Evolutionary conservation across 192 early-diverging fungal species (phyloP), one percentile per base, ranked within the genome.

Genomic region (Gaertneriomyces sp.): DNA sequence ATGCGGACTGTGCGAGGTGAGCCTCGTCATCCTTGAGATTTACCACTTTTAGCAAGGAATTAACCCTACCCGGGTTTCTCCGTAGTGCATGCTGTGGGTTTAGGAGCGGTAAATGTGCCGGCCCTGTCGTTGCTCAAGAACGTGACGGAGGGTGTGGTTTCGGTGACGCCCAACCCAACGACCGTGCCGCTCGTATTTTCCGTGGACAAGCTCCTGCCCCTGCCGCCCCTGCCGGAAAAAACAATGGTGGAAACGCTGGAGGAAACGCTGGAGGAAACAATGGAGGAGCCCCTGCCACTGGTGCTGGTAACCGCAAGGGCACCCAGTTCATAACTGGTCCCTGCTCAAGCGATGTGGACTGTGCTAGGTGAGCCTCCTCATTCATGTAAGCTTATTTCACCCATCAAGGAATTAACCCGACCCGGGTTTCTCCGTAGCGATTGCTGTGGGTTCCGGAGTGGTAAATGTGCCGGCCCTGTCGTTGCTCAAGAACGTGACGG

Each of bases 321-420:
- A 66, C 53, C 2, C 64, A 68, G 58, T 74, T 74, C 41, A 74
- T 74, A 40, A 74, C 72, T 5, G 72, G 54, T 20, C 62, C 54
- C 47, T 74, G 72, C 9, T 1, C 16, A 7, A 39, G 17, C 20
- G 72, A 74, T 43, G 72, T 1, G 0, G 72, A 74, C 45, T 74
- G 72, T 52, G 72, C 57, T 3, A 33, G 25, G 25, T 33, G 2
- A 33, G 25, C n/a, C n/a, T n/a, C n/a, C n/a, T n/a, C n/a, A n/a
- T n/a, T n/a, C n/a, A n/a, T n/a, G n/a, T n/a, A n/a, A n/a, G n/a
- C n/a, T n/a, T n/a, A n/a, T n/a, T n/a, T n/a, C n/a, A n/a, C n/a
- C n/a, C n/a, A n/a, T n/a, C n/a, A n/a, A n/a, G n/a, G n/a, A n/a
- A n/a, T n/a, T n/a, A n/a, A n/a, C n/a, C n/a, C n/a, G n/a, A n/a